Evolutionary conservation across 2,329 filamentous ascomycete species (phyloP), one percentile per base, ranked within the genome.

Genomic region (Tolypocladium inflatum): DNA sequence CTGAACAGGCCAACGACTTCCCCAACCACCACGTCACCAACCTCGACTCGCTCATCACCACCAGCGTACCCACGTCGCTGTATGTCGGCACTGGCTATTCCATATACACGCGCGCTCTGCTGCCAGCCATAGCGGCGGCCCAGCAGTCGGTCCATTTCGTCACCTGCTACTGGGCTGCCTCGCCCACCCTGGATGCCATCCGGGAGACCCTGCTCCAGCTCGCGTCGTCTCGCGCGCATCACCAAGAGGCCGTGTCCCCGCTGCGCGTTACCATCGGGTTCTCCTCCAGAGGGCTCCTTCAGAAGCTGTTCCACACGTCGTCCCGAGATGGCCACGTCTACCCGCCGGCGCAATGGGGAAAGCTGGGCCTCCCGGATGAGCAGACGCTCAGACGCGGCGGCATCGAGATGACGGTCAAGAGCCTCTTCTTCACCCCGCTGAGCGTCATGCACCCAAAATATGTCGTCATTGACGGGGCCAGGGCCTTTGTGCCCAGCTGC

Each of bases 401-500:
- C 3, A 79, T 95, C 21, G 81, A 91, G 56, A 67, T 95, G 39
- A 76, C 79, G 0, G 82, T 91, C 58, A 92, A 91, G 74, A 90
- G 85, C 61, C 76, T 93, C 9, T 95, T 95, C 71, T 84, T 93
- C 61, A 76, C 86, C 2, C 90, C 90, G 0, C 85, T 94, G 60
- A 90, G 89, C 65, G 87, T 95, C n/a, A 89, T 94, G 84, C 90
- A 95, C 67, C 87, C 90, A 0, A 95, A 95, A 66, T 93, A 90
- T 64, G 78, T 93, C 42, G 78, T 94, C 17, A 71, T 93, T 1
- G 90, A 95, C 68, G 80, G 86, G 0, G 70, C 76, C 38, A 78
- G 74, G 2, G 87, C 87, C 0, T 86, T 87, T 65, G 71, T 94
- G 11, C 90, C 90, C 0, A 91, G 87, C 64, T 92, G 89, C 71